Percentiles rank a stretch among this genome's conserved stretches.
These are phyloP conservation scores for Torulaspora maleeae DNA, from an alignment of 805 yeast species.

Conservation along the genomic window DNA sequence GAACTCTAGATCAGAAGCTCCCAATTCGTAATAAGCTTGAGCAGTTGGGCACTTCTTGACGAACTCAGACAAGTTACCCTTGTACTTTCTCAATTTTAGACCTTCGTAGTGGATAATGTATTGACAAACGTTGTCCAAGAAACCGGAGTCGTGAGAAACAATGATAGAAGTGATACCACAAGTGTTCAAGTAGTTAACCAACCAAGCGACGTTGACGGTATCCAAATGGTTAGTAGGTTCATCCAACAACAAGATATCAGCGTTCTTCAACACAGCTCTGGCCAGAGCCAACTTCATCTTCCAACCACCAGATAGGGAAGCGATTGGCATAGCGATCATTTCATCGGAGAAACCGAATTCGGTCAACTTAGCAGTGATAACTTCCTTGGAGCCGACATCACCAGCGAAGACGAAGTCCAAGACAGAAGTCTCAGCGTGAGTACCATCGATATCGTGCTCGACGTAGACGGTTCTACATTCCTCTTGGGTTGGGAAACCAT, in stretches of 20 bases:
- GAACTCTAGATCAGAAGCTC: conserved; percentile 97
- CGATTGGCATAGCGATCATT: conserved; percentile 90
- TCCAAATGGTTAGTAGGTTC: conserved; percentile 99
- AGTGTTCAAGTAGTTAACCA: conserved; percentile 96
- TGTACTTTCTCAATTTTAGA: conserved; percentile 98
- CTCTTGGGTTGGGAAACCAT: conserved; percentile 99
- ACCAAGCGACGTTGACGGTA: conserved; percentile 99
- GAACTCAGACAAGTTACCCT: conserved; percentile 98
- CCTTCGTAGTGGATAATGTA: conserved; percentile 99
- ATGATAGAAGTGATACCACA: conserved; percentile 98
- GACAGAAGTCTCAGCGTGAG: conserved; percentile 94
- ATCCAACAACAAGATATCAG: conserved; percentile 95
- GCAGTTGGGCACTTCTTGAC: conserved; percentile 99
- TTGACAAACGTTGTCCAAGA: conserved; percentile 95
- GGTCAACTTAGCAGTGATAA: conserved; percentile 64
- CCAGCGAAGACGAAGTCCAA: conserved; percentile 78
- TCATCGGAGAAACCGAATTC: conserved; percentile 93
- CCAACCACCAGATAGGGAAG: conserved; percentile 99
- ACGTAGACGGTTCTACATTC: conserved; percentile 99
- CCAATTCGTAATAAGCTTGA: conserved; percentile 96
- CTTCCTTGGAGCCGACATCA: conserved; percentile 72
- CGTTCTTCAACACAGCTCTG: conserved; percentile 97
- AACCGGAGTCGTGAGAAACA: conserved; percentile 99
- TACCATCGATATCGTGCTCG: conserved; percentile 99
- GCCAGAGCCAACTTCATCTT: conserved; percentile 99